Percentiles rank a stretch among this genome's conserved stretches.
Conservation (phyloP, 768 basidiomycete species). For the Agrocybe pediades region DNA sequence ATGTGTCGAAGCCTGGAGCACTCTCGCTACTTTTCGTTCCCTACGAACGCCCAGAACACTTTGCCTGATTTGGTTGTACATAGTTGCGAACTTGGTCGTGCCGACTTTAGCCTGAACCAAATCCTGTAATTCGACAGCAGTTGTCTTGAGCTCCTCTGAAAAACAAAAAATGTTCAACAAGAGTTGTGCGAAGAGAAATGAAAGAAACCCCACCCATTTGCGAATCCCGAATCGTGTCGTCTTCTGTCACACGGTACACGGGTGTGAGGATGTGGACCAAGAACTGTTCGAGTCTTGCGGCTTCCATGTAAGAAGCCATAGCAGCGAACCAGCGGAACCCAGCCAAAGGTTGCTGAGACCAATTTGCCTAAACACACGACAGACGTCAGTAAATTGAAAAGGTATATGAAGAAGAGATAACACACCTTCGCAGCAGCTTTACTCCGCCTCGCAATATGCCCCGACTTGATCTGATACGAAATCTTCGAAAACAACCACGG, state of each 20-base stretch:
- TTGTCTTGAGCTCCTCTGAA: conserved; percentile 79
- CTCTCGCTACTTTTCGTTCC: conserved; percentile 67
- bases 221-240: conserved; percentile 77
- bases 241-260: conserved; percentile 84
- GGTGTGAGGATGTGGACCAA: conserved; percentile 86
- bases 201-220: conserved; percentile 67
- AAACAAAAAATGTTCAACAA: background rate
- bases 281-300: conserved; percentile 59
- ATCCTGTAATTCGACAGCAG: conserved; percentile 83
- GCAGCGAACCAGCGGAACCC: conserved; percentile 94
- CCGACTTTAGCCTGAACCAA: conserved; percentile 88
- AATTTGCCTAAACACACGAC: conserved; percentile 57
- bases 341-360: conserved; percentile 80
- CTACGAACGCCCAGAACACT: conserved; percentile 63
- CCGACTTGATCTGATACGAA: conserved; percentile 82
- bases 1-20: conserved; percentile 63
- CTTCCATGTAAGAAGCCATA: conserved; percentile 74
- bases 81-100: conserved; percentile 75
- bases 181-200: background rate
- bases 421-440: conserved; percentile 48
- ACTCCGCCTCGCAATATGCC: conserved; percentile 70
- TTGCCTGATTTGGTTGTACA: conserved; percentile 83
- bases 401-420: background rate
- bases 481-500: conserved; percentile 95
- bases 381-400: conserved; percentile 3